These are phyloP conservation scores for Starmerella kuoi DNA, from an alignment of 805 yeast species.

Conservation along the genomic window DNA sequence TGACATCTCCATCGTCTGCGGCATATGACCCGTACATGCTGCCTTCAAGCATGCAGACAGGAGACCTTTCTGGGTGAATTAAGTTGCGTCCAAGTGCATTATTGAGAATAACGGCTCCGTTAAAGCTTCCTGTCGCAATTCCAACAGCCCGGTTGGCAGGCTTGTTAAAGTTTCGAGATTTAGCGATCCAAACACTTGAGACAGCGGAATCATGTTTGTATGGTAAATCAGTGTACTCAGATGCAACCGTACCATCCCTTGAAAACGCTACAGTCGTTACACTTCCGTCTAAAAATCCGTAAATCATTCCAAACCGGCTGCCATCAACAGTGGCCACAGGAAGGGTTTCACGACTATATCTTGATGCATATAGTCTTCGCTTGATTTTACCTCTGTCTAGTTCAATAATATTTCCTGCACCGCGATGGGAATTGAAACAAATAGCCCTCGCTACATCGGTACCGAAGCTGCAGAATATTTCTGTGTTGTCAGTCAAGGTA, in stretches of 20 bases:
- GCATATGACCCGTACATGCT: slow-evolving; percentile 12
- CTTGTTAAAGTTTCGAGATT: slow-evolving; percentile 12
- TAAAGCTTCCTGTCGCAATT: slow-evolving; percentile 15
- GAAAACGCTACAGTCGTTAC: slow-evolving; percentile 21
- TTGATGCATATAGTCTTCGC: slow-evolving; percentile 22
- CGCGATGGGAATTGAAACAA: slow-evolving; percentile 21
- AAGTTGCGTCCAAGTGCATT: not conserved
- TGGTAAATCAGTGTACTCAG: slow-evolving; percentile 20
- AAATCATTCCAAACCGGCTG: slow-evolving; percentile 26
- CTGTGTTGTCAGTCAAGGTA: slow-evolving; percentile 18
- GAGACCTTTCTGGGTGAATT: slow-evolving; percentile 1
- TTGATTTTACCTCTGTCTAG: slow-evolving; percentile 26
- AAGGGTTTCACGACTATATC: slow-evolving; percentile 9
- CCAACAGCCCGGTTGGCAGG: slow-evolving; percentile 2
- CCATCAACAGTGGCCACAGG: slow-evolving; percentile 21
- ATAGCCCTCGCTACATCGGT: slow-evolving; percentile 17
- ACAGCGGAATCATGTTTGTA: slow-evolving; percentile 22
- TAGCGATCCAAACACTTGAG: slow-evolving; percentile 23
- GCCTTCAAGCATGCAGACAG: slow-evolving; percentile 13
- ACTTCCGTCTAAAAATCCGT: slow-evolving; percentile 23
- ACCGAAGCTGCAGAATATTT: slow-evolving; percentile 22
- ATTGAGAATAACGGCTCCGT: slow-evolving; percentile 15
- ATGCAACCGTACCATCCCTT: slow-evolving; percentile 22
- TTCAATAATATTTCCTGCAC: slow-evolving; percentile 25
- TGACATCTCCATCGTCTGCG: slow-evolving; percentile 10